Evolutionary conservation across 495 filamentous ascomycete species (phyloP).

Genomic region (Aspergillus baeticus): DNA sequence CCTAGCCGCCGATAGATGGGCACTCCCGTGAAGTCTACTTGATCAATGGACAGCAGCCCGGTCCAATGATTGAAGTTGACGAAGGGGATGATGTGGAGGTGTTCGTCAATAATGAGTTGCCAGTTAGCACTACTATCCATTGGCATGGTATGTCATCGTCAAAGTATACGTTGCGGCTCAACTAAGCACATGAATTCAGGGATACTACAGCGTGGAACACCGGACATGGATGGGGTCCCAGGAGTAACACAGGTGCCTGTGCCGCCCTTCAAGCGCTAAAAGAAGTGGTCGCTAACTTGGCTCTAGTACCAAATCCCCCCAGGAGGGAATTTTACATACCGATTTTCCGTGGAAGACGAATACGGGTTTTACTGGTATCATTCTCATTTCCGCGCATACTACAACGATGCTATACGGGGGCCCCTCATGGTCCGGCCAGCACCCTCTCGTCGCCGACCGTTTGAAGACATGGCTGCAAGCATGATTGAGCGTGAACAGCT

Average conservation of each 20-base stretch:
- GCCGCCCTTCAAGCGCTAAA: too few species aligned
- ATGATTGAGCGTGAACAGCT: slow-evolving; percentile 3
- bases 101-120: slow-evolving; percentile 12
- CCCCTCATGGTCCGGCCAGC: slow-evolving; percentile 12
- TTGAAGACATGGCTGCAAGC: slow-evolving; percentile 13
- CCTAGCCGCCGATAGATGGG: slow-evolving; percentile 15
- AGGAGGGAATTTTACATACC: slow-evolving; percentile 41
- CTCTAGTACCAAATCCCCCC: slow-evolving; percentile 54
- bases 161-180: background rate
- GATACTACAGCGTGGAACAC: slow-evolving; percentile 34
- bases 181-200: background rate
- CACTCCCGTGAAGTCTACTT: slow-evolving; percentile 19
- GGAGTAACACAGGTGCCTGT: slow-evolving; percentile 32
- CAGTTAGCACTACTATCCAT: slow-evolving; percentile 45
- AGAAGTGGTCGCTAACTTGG: background rate
- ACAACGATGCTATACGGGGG: slow-evolving; percentile 44
- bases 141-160: slow-evolving; percentile 47
- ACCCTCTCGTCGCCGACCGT: slow-evolving; percentile 13
- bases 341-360: slow-evolving; percentile 43
- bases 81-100: slow-evolving; percentile 44
- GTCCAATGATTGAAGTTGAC: slow-evolving; percentile 52
- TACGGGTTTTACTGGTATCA: slow-evolving; percentile 63
- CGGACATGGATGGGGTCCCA: slow-evolving; percentile 45
- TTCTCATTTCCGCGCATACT: slow-evolving; percentile 58
- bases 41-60: slow-evolving; percentile 57